Base-by-base conservation (phyloP, 148 eudicot genomes). In the Cornus florida region DNA sequence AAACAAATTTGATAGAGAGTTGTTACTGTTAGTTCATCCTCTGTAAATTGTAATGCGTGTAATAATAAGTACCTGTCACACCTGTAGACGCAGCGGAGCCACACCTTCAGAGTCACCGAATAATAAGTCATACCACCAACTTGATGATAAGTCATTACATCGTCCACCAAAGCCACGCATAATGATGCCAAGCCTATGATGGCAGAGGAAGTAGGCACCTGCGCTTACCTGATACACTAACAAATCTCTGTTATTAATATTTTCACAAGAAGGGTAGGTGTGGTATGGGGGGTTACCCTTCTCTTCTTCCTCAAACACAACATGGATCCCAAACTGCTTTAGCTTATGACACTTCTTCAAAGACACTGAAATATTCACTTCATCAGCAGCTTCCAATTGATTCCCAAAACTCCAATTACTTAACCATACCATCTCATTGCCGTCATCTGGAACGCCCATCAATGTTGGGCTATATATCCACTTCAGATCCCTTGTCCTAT, bases 381-480 rank as follows among this genome's bases (percentile, higher is more conserved):
- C 10, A 72, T 72, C 75, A 7, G 64, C 75, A 50, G 19, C 39
- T 32, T 68, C 70, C 70, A 68, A 72, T 0, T 48, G 39, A 72
- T 72, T 3, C 39, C 64, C 75, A 24, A 53, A 5, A 5, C 32
- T 14, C 75, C 75, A 72, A 17, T 72, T 23, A 64, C 64, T 72
- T 23, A 72, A 53, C 75, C 75, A 72, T 72, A 72, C 10, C 39
- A 8, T 50, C 14, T 0, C 20, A 0, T 53, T 17, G 7, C 5
- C 5, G 0, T 16, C 75, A 13, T 72, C 75, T 6, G 65, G 75
- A 24, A 19, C 31, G n/a, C 20, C 60, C 16, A 14, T 23, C 64
- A 50, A 50, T 20, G n/a, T 24, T 72, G 75, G 75, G 75, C 14
- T 13, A 59, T 72, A 72, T 32, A 6, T 11, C 75, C 75, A 72